Conservation (phyloP, 768 basidiomycete genomes). For the Rubroboletus pulcherrimus region DNA sequence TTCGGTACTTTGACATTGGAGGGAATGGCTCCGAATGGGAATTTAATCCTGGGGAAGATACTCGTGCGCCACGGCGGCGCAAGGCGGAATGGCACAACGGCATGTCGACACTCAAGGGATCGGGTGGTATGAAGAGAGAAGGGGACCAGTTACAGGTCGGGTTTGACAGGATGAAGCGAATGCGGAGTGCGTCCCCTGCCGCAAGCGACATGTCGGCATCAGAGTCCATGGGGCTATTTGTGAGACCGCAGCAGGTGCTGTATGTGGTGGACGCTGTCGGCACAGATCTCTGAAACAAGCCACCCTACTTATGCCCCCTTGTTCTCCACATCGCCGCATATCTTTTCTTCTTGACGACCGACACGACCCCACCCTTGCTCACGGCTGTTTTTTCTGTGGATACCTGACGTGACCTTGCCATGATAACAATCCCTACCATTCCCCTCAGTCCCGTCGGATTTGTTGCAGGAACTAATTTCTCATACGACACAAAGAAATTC, state of each 20-base stretch:
- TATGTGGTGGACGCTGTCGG: slow-evolving; percentile 85
- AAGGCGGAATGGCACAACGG: slow-evolving; percentile 21
- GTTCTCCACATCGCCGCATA: not conserved
- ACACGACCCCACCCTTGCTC: not conserved
- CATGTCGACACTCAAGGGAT: slow-evolving; percentile 38
- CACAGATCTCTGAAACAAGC: slow-evolving; percentile 45
- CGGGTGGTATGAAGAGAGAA: slow-evolving; percentile 44
- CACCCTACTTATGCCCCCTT: not conserved
- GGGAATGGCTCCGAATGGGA: slow-evolving; percentile 58
- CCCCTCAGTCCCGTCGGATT: slow-evolving; percentile 6
- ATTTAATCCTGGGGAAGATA: slow-evolving; percentile 45
- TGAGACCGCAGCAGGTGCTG: slow-evolving; percentile 80
- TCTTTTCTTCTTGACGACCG: slow-evolving; percentile 8
- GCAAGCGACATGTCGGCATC: slow-evolving; percentile 53
- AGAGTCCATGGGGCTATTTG: slow-evolving; percentile 74
- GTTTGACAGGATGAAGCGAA: slow-evolving; percentile 50
- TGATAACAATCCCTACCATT: slow-evolving; percentile 12
- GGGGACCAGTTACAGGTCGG: slow-evolving; percentile 48
- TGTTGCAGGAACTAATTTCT: slow-evolving; percentile 22
- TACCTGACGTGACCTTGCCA: slow-evolving; percentile 10
- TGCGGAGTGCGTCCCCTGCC: slow-evolving; percentile 65
- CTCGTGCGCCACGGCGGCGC: slow-evolving; percentile 27
- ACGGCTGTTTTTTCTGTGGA: slow-evolving; percentile 1
- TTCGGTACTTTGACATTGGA: slow-evolving; percentile 81
- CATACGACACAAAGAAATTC: slow-evolving; percentile 17